phyloP scores from a whole-genome alignment of 306 rosid species.

The Malus fusca region DNA sequence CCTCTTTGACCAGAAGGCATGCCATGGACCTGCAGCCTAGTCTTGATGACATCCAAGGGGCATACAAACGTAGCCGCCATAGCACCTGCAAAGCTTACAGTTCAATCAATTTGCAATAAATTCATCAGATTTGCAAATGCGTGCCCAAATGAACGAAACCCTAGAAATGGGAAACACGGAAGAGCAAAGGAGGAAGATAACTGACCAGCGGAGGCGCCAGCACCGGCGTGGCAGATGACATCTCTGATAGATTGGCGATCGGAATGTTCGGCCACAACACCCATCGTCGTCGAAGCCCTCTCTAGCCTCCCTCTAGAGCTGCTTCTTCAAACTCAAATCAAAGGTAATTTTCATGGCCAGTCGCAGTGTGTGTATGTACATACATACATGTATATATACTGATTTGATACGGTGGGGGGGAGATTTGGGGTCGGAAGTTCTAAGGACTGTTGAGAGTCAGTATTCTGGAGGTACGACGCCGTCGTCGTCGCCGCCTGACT shows the following conservation, averaged over 20 bases:
- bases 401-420: neutral
- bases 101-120: neutral
- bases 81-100: conserved; percentile 50
- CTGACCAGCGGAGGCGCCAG: conserved; percentile 92
- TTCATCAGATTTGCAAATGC: neutral
- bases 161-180: conserved; percentile 11
- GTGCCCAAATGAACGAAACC: conserved; percentile 13
- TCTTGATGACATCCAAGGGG: conserved; percentile 97
- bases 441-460: neutral
- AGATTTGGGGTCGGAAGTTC: neutral
- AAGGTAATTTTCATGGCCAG: conserved; percentile 13
- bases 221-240: conserved; percentile 54
- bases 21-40: conserved; percentile 95
- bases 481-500: neutral
- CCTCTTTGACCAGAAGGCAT: conserved; percentile 72
- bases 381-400: neutral
- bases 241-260: conserved; percentile 30
- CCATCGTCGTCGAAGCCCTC: conserved; percentile 40
- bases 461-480: neutral
- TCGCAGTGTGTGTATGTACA: neutral
- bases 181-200: neutral
- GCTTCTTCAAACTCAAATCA: conserved; percentile 8
- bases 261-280: conserved; percentile 27
- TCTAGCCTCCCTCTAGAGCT: neutral
- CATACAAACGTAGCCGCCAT: conserved; percentile 93